A percentile compares a stretch with the other conserved stretches of the same genome.
phyloP scores from a whole-genome alignment of 495 filamentous ascomycete genomes.

The Parathielavia appendiculata region DNA sequence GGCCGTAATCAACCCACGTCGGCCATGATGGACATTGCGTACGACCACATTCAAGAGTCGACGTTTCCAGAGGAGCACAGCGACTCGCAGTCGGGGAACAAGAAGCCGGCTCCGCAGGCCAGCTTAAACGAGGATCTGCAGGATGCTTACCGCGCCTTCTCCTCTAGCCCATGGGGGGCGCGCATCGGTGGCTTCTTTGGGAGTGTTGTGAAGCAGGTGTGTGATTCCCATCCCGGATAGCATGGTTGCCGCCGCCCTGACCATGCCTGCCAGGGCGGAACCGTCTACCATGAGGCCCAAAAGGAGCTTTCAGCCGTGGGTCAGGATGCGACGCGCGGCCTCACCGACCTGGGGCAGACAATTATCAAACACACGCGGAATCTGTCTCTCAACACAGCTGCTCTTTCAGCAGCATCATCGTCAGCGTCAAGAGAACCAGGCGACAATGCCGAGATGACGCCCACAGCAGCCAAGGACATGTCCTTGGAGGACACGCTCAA shows the following conservation, averaged over 20 bases:
- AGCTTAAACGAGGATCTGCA: conserved; percentile 84
- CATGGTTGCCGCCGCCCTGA: conserved; percentile 1
- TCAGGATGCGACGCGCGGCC: conserved; percentile 77
- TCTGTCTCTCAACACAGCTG: conserved; percentile 56
- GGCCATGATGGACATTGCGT: conserved; percentile 82
- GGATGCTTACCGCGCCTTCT: conserved; percentile 92
- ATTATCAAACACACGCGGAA: conserved; percentile 67
- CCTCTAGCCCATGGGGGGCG: conserved; percentile 83
- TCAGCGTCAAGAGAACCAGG: conserved; percentile 26
- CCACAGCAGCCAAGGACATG: conserved; percentile 37
- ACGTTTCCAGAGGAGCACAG: conserved; percentile 56
- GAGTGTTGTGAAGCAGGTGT: conserved; percentile 80
- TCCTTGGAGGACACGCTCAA: conserved; percentile 50
- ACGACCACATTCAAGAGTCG: conserved; percentile 94
- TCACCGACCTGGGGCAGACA: conserved; percentile 63
- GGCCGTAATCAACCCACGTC: conserved; percentile 10
- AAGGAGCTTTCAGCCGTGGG: conserved; percentile 75
- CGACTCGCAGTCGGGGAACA: conserved; percentile 36
- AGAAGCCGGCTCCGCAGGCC: conserved; percentile 47
- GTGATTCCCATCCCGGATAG: conserved; percentile 6
- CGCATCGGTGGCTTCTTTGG: conserved; percentile 83
- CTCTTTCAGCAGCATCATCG: conserved; percentile 9
- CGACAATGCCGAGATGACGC: conserved; percentile 39
- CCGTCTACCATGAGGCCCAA: conserved; percentile 74
- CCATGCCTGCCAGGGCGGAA: conserved; percentile 58